A percentile compares a stretch with the other conserved stretches of the same genome.
Conservation (phyloP, 2,329 filamentous ascomycete species). For the Colletotrichum sp. region DNA sequence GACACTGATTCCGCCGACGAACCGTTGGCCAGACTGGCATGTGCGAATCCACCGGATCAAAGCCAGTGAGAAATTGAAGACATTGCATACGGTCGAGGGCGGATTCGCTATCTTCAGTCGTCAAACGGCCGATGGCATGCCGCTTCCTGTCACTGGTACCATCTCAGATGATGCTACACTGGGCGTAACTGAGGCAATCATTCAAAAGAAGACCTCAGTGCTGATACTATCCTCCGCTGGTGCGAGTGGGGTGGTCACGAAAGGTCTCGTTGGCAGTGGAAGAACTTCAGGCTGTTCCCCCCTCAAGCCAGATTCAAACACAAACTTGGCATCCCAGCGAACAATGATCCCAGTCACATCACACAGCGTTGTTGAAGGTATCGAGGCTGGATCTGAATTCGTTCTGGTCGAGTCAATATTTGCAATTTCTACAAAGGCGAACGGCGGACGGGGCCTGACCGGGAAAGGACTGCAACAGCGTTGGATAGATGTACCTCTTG, state of each 20-base stretch:
- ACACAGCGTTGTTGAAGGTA: neutral
- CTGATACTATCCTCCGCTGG: constrained; percentile 8
- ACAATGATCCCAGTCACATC: constrained; percentile 24
- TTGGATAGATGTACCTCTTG: neutral
- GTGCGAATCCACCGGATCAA: constrained; percentile 27
- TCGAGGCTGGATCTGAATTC: neutral
- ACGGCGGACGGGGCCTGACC: neutral
- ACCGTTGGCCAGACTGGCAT: constrained; percentile 40
- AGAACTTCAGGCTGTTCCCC: neutral
- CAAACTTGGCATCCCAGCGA: constrained; percentile 26
- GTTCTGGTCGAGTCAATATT: constrained; percentile 11
- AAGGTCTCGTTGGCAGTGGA: neutral
- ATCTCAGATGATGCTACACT: neutral
- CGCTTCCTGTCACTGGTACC: neutral
- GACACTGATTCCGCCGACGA: constrained; percentile 30
- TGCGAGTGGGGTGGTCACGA: neutral
- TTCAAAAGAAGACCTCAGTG: neutral
- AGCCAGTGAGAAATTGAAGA: neutral
- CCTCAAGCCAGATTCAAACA: constrained; percentile 31
- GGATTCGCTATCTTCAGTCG: constrained; percentile 27
- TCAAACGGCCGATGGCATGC: neutral
- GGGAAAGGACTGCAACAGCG: neutral
- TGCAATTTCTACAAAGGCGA: constrained; percentile 1
- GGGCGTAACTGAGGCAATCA: neutral
- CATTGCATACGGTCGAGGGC: constrained; percentile 23